Evolutionary conservation across 805 yeast species (phyloP).

Genomic region (Cyberlindnera bimundalis): DNA sequence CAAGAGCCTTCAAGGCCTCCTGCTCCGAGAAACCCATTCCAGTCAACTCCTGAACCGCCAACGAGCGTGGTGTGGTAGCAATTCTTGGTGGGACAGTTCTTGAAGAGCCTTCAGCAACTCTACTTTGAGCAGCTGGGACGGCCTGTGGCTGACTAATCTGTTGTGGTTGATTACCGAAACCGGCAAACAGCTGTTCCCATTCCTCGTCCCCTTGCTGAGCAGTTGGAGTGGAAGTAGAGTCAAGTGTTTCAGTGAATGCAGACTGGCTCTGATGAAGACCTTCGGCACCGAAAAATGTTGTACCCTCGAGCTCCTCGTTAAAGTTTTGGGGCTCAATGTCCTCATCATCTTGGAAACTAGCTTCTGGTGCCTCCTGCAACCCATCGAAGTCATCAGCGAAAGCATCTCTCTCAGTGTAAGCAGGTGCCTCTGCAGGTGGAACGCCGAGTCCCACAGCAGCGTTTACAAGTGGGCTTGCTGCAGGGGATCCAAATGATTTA

Average conservation of each 20-base stretch:
- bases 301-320: constrained; percentile 23
- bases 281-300: constrained; percentile 26
- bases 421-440: constrained; percentile 4
- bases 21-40: constrained; percentile 84
- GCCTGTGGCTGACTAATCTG: constrained; percentile 6
- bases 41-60: constrained; percentile 71
- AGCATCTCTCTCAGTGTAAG: constrained; percentile 17
- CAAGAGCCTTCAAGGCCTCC: constrained; percentile 66
- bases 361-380: constrained; percentile 40
- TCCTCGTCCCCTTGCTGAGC: constrained; percentile 51
- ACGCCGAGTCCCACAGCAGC: constrained; percentile 19
- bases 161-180: constrained; percentile 59
- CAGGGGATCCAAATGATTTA: constrained; percentile 15
- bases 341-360: constrained; percentile 28
- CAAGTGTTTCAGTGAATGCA: background rate
- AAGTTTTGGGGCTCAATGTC: constrained; percentile 22
- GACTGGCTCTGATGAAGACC: background rate
- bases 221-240: constrained; percentile 1
- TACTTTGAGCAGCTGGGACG: constrained; percentile 8
- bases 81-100: constrained; percentile 26
- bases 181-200: constrained; percentile 93
- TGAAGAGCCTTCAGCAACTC: constrained; percentile 18
- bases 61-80: constrained; percentile 44
- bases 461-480: constrained; percentile 14
- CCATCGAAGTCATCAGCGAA: constrained; percentile 45